Conservation (phyloP, 148 eudicot species). For the Suaeda aralocaspica region DNA sequence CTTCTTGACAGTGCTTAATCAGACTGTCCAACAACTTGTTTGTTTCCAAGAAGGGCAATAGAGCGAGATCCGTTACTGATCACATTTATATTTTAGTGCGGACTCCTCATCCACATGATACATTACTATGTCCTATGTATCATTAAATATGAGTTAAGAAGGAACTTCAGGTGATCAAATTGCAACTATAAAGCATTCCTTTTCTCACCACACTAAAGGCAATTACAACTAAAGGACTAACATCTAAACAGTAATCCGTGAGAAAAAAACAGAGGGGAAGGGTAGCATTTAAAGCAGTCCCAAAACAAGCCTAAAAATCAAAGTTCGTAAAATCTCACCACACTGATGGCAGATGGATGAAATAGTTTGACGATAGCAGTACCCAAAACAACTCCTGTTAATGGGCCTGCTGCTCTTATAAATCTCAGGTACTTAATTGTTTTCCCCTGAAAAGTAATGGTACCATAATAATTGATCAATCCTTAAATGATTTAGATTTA, state of each 20-base stretch:
- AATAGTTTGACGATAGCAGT: slow-evolving; percentile 72
- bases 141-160: neutral
- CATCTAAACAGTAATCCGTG: neutral
- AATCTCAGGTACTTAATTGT: slow-evolving; percentile 67
- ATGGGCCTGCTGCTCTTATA: slow-evolving; percentile 90
- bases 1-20: too few species aligned
- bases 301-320: neutral
- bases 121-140: neutral
- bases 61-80: too few species aligned
- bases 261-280: neutral
- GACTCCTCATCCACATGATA: too few species aligned
- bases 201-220: neutral
- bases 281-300: neutral
- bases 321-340: slow-evolving; percentile 58
- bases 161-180: neutral
- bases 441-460: slow-evolving; percentile 61
- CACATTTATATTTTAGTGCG: too few species aligned
- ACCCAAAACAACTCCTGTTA: slow-evolving; percentile 90
- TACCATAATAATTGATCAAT: neutral
- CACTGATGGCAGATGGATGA: slow-evolving; percentile 78
- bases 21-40: neutral
- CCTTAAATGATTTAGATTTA: neutral
- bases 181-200: neutral
- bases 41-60: too few species aligned
- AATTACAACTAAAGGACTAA: neutral